These are phyloP conservation scores for Calonectria crousiana DNA, from an alignment of 2,329 filamentous ascomycete genomes.

Conservation along the genomic window DNA sequence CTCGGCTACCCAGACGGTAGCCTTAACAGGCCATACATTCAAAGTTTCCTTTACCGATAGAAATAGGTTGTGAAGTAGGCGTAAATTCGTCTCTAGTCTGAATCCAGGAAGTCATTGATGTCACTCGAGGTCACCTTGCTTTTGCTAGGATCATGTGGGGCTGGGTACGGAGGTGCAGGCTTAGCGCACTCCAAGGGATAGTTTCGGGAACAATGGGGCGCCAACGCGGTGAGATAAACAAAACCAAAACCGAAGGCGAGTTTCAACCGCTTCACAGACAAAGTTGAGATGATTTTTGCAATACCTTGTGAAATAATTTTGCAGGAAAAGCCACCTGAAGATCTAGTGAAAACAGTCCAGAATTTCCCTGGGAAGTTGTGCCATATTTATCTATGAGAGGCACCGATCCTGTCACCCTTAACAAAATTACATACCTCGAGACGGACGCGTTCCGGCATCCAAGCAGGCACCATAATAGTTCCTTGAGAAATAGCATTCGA, in stretches of 20 bases:
- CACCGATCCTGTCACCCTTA: not conserved
- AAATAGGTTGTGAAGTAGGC: too few relatives aligned
- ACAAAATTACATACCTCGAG: not conserved
- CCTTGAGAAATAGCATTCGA: not conserved
- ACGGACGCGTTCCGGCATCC: not conserved
- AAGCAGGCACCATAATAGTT: not conserved
- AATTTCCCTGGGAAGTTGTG: not conserved
- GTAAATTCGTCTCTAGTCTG: too few relatives aligned
- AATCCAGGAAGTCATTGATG: too few relatives aligned
- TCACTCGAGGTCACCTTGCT: too few relatives aligned
- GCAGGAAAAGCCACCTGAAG: not conserved
- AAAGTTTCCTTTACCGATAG: too few relatives aligned
- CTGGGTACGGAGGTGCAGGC: too few relatives aligned
- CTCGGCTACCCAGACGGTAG: too few relatives aligned
- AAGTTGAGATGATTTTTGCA: not conserved
- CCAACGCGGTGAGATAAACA: not conserved
- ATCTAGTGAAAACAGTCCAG: not conserved
- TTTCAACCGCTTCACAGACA: not conserved
- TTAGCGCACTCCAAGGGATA: too few relatives aligned
- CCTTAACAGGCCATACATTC: too few relatives aligned
- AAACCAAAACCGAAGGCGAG: not conserved
- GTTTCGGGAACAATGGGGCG: too few relatives aligned
- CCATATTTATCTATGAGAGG: not conserved
- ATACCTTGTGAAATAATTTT: not conserved
- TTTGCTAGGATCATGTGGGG: too few relatives aligned